phyloP scores from a whole-genome alignment of 345 rosid species.

The Alliaria petiolata region DNA sequence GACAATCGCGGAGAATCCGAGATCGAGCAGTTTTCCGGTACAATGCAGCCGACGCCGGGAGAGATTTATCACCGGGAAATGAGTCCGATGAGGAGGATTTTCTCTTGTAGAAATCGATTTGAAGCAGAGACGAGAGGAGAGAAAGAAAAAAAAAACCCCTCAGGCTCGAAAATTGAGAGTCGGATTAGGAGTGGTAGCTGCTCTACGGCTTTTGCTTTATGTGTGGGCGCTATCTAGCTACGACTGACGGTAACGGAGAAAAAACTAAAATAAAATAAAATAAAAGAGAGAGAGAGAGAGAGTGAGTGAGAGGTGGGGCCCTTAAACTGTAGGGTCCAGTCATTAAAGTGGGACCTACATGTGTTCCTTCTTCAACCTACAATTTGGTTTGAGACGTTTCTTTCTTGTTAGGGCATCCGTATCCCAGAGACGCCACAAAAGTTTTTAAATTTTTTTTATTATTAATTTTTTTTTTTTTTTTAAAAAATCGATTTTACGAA shows the following conservation, averaged over 20 bases:
- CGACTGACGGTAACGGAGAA: slow-evolving; percentile 32
- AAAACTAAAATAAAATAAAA: not conserved
- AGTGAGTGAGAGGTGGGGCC: slow-evolving; percentile 21
- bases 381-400: slow-evolving; percentile 35
- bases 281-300: not conserved
- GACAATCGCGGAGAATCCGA: not conserved
- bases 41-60: slow-evolving; percentile 16
- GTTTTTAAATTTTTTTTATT: no score
- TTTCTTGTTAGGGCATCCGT: no score
- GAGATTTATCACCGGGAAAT: slow-evolving; percentile 25
- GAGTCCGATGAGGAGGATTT: not conserved
- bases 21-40: slow-evolving; percentile 5
- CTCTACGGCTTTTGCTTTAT: slow-evolving; percentile 33
- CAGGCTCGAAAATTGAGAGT: slow-evolving; percentile 26
- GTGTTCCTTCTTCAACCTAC: slow-evolving; percentile 58
- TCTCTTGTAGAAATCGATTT: not conserved
- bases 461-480: no score
- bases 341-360: slow-evolving; percentile 30
- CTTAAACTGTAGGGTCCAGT: slow-evolving; percentile 4
- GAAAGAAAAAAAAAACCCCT: not conserved
- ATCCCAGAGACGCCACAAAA: no score
- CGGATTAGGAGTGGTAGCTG: not conserved
- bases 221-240: slow-evolving; percentile 25
- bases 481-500: no score
- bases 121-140: not conserved